Conservation (phyloP, 2,329 filamentous ascomycete species). For the Fusarium transvaalense region DNA sequence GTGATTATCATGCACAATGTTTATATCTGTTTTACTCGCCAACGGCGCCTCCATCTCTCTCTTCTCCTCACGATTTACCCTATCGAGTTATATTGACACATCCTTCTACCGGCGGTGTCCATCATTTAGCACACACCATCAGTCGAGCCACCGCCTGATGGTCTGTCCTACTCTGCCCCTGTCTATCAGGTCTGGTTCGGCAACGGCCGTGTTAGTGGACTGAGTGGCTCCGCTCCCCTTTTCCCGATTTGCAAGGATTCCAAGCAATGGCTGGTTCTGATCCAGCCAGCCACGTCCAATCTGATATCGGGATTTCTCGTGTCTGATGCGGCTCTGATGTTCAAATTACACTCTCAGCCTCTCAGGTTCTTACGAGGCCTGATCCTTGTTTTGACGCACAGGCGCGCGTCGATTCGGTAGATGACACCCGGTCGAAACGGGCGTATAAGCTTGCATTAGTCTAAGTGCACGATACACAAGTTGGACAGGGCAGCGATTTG, state of each 20-base stretch:
- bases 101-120: slow-evolving; percentile 19
- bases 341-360: slow-evolving; percentile 7
- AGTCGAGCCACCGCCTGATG: slow-evolving; percentile 36
- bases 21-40: slow-evolving; percentile 7
- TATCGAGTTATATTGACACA: slow-evolving; percentile 27
- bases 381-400: slow-evolving; percentile 31
- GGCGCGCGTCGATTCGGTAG: slow-evolving; percentile 31
- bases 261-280: slow-evolving; percentile 16
- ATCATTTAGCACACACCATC: slow-evolving; percentile 28
- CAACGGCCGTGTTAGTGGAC: slow-evolving; percentile 42
- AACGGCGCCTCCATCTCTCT: neutral
- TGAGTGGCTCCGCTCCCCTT: slow-evolving; percentile 26
- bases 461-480: slow-evolving; percentile 3
- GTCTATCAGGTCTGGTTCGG: slow-evolving; percentile 39
- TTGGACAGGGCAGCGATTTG: neutral
- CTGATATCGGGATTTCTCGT: slow-evolving; percentile 20
- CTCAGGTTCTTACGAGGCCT: slow-evolving; percentile 9
- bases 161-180: slow-evolving; percentile 32
- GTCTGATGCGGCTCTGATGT: slow-evolving; percentile 5
- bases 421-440: slow-evolving; percentile 17
- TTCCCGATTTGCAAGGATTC: slow-evolving; percentile 33
- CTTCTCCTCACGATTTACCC: neutral
- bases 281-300: slow-evolving; percentile 32
- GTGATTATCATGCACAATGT: slow-evolving; percentile 19
- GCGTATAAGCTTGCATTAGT: slow-evolving; percentile 30